Base-by-base conservation (phyloP, 495 filamentous ascomycete species). In the Xylaria cubensis region DNA sequence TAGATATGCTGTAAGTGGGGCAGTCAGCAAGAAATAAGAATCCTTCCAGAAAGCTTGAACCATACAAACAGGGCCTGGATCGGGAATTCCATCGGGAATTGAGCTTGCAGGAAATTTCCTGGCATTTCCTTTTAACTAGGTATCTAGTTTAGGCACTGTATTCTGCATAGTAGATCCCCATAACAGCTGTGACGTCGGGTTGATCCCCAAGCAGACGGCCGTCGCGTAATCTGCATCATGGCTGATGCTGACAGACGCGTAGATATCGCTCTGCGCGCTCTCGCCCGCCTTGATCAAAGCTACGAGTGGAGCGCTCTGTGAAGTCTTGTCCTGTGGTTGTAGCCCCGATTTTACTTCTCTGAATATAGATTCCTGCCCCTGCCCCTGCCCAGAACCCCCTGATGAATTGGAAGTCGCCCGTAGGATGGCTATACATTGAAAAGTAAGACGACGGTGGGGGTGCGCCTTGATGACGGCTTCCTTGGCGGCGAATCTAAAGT, bases 391-490 rank as follows among this genome's bases (percentile, higher is more conserved):
- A 6, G 53, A 12, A 15, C 42, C 39, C 17, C 4, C 32, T 6
- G 53, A 12, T 19, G 24, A n/a, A 61, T 4, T 3, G 12, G n/a
- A n/a, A n/a, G 19, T 2, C 42, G 17, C 12, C 34, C 61, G 46
- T 9, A 71, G 12, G 63, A 90, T 85, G 4, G 80, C 65, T 48
- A 90, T 83, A 53, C 88, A 79, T 15, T 82, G 80, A 58, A 86
- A 86, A 5, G 71, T 79, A 24, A 90, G 71, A 24, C 73, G 73
- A 24, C 84, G 80, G 39, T 77, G 72, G 2, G 78, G 78, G 67
- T 87, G 85, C 4, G 90, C 89, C 75, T 92, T 92, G 55, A 89
- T 86, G n/a, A 81, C 82, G 0, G 90, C 89, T 78, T 92, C 90
- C 76, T 92, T 92, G 0, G 89, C 89, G 10, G 90, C 89, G 77